A percentile compares a stretch with the other conserved stretches of the same genome.
Conservation (phyloP, 768 basidiomycete genomes). For the Amanita jacksonii region DNA sequence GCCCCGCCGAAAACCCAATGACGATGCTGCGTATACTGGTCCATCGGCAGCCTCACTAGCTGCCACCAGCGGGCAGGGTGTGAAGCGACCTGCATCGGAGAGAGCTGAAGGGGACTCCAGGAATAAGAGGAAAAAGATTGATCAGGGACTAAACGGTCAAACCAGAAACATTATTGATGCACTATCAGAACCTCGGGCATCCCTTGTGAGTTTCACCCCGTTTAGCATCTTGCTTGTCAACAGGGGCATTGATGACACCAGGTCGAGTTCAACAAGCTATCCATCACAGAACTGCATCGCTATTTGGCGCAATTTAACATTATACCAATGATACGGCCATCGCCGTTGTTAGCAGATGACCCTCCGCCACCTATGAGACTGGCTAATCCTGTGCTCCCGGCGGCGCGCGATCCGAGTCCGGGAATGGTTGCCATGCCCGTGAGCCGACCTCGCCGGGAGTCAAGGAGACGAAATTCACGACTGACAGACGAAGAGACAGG, state of each 20-base stretch:
- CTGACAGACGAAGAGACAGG: conserved; percentile 55
- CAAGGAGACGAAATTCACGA: conserved; percentile 61
- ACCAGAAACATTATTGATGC: conserved; percentile 23
- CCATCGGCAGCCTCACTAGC: conserved; percentile 31
- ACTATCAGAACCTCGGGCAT: conserved; percentile 30
- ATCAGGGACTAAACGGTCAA: conserved; percentile 22
- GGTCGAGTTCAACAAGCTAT: conserved; percentile 71
- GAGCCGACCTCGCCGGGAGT: conserved; percentile 61
- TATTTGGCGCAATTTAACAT: conserved; percentile 70
- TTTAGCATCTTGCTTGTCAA: neutral
- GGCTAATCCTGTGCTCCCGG: conserved; percentile 36
- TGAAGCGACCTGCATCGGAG: conserved; percentile 60
- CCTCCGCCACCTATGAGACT: conserved; percentile 63
- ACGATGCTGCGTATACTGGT: conserved; percentile 65
- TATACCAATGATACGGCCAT: conserved; percentile 60
- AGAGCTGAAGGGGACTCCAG: conserved; percentile 67
- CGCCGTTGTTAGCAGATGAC: conserved; percentile 54
- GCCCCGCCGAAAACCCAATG: conserved; percentile 51
- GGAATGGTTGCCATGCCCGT: conserved; percentile 42
- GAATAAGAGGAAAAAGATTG: conserved; percentile 63
- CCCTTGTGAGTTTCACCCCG: conserved; percentile 31
- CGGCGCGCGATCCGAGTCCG: conserved; percentile 33
- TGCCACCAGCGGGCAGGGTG: conserved; percentile 18
- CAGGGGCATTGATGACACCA: conserved; percentile 18
- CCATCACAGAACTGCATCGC: conserved; percentile 53